Base-by-base conservation (phyloP, 179 eudicot genomes). In the Gypsophila paniculata region DNA sequence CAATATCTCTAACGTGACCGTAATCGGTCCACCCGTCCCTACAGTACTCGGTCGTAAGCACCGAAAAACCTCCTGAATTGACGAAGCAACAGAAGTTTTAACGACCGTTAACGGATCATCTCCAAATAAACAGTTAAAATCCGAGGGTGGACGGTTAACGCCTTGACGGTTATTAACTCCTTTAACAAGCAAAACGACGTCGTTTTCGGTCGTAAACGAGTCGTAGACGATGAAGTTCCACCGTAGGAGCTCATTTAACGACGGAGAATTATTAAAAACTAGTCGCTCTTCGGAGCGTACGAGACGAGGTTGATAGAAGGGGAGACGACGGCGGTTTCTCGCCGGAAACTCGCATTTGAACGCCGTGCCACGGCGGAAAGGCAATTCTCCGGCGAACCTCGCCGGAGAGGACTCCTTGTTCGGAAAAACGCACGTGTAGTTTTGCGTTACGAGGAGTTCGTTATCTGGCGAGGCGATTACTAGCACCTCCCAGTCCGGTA, bases 11-110 rank as follows among this genome's bases (percentile, higher is more conserved):
- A 91, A 69, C 3, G 90, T 74, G 66, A 82, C 84, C 60, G 64
- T 74, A 55, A 85, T 68, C 42, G 71, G 76, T 23, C 36, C 54
- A 13, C 9, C 17, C 34, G 34, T 29, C 4, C 52, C 79, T 61
- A 71, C 58, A 2, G 51, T n/a, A 0, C 75, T 38, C 2, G 94
- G 94, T 1, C 73, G 81, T 7, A 58, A 42, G 53, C 96, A 91
- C 0, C 96, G 88, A 82, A 91, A 86, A 0, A 91, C 90, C 62
- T 91, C 96, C 46, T 87, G 94, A n/a, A 59, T 36, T 0, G 96
- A 79, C 6, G 75, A 72, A 0, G 84, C 87, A 17, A 86, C 91
- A 75, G 84, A 8, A 0, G 91, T 84, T 51, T 29, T 82, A 15
- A 86, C 81, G 53, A 75, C 87, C 76, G 75, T 74, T 61, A 22